These are phyloP conservation scores for Colletotrichum sansevieriae DNA, from an alignment of 2,329 filamentous ascomycete genomes.

Conservation along the genomic window DNA sequence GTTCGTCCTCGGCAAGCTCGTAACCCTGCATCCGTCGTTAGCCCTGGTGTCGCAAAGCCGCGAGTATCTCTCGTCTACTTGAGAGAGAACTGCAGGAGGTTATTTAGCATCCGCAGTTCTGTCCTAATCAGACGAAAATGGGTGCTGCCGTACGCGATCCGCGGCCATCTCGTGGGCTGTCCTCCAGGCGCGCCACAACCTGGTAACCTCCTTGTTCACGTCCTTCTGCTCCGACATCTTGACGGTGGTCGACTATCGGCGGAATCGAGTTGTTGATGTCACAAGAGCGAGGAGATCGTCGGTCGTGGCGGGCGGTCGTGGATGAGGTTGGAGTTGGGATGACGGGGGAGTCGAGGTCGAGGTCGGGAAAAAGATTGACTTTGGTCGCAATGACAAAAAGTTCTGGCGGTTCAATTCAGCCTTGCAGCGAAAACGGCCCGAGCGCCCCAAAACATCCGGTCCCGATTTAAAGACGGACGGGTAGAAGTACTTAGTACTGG, in stretches of 20 bases:
- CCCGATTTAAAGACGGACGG: neutral
- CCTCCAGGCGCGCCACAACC: slow-evolving; percentile 93
- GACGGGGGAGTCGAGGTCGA: slow-evolving; percentile 24
- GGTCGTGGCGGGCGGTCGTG: slow-evolving; percentile 5
- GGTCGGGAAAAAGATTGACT: slow-evolving; percentile 30
- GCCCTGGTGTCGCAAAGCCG: neutral
- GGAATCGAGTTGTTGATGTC: slow-evolving; percentile 16
- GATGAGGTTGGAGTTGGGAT: slow-evolving; percentile 7
- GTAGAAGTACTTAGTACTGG: too few relatives aligned
- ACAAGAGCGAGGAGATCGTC: neutral
- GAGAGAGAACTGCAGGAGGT: neutral
- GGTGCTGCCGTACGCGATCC: slow-evolving; percentile 78
- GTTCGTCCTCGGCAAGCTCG: slow-evolving; percentile 89
- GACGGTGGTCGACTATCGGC: slow-evolving; percentile 8
- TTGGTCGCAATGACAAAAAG: slow-evolving; percentile 41
- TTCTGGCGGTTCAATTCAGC: slow-evolving; percentile 37
- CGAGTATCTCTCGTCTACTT: neutral
- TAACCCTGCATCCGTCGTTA: slow-evolving; percentile 77
- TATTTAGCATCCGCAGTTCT: neutral
- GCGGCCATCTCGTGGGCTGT: slow-evolving; percentile 96
- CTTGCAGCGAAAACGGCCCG: slow-evolving; percentile 38
- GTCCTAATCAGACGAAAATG: neutral
- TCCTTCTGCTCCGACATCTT: slow-evolving; percentile 61
- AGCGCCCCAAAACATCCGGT: slow-evolving; percentile 24
- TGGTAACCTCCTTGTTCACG: slow-evolving; percentile 67